Evolutionary conservation across 768 basidiomycete species (phyloP), one percentile per base, ranked within the genome.

Genomic region (Roridomyces roridus): DNA sequence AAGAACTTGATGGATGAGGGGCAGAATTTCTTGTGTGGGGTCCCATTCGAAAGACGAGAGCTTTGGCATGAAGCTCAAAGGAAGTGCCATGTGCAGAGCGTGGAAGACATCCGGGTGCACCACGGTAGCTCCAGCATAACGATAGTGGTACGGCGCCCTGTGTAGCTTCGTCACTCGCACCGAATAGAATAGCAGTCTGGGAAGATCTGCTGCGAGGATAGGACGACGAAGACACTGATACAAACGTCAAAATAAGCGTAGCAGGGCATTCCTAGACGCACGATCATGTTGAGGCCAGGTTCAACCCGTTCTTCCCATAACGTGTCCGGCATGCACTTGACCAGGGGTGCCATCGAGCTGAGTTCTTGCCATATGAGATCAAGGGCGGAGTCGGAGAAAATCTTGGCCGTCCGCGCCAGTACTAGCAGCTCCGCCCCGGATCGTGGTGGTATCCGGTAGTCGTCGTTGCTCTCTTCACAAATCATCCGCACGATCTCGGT

Each of bases 401-500:
- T n/a, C n/a, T n/a, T n/a, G n/a, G n/a, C n/a, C n/a, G n/a, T n/a
- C n/a, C n/a, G n/a, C n/a, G n/a, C n/a, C n/a, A n/a, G n/a, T n/a
- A n/a, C n/a, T n/a, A n/a, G n/a, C n/a, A n/a, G n/a, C n/a, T n/a
- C n/a, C n/a, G n/a, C n/a, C n/a, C n/a, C n/a, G n/a, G n/a, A n/a
- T n/a, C n/a, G n/a, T n/a, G n/a, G n/a, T n/a, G n/a, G n/a, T n/a
- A n/a, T n/a, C n/a, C n/a, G n/a, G n/a, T n/a, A n/a, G n/a, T n/a
- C 7, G 29, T 14, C 14, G 29, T 31, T 7, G 7, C 29, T 14
- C 35, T 59, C 35, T 2, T 43, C 26, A 42, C 51, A 59, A 44
- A 59, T 53, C 46, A 59, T 53, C 5, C 41, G 51, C 11, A 53
- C 57, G 28, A 59, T 53, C 42, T 59, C 57, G 7, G 26, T 23